Percentiles rank a stretch among this genome's conserved stretches.
phyloP scores from a whole-genome alignment of 164 flowering plant genomes.

The Umbilicus rupestris region DNA sequence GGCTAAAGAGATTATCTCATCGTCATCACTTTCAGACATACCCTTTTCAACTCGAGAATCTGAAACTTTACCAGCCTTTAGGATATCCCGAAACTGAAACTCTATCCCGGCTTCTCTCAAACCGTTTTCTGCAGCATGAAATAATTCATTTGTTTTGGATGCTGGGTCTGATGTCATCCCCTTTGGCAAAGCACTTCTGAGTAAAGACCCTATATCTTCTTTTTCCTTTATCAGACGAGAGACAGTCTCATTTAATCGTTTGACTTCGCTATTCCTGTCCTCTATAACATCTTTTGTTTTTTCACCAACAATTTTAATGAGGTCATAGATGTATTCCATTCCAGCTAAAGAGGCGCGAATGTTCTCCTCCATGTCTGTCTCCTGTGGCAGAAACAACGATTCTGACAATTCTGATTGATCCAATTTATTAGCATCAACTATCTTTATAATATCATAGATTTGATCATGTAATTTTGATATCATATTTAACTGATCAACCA shows the following conservation, averaged over 20 bases:
- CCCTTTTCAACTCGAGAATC: slow-evolving; percentile 21
- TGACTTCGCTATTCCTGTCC: slow-evolving; percentile 40
- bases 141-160: slow-evolving; percentile 48
- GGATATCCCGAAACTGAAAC: slow-evolving; percentile 35
- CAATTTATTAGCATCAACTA: slow-evolving; percentile 43
- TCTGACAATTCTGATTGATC: slow-evolving; percentile 62
- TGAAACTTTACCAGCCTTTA: slow-evolving; percentile 24
- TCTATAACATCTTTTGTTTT: slow-evolving; percentile 49
- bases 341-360: slow-evolving; percentile 69
- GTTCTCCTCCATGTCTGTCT: slow-evolving; percentile 73
- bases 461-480: slow-evolving; percentile 60
- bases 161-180: slow-evolving; percentile 38
- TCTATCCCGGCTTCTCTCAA: slow-evolving; percentile 68
- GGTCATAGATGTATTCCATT: slow-evolving; percentile 56
- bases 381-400: slow-evolving; percentile 70
- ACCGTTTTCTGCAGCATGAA: slow-evolving; percentile 82
- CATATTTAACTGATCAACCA: slow-evolving; percentile 61
- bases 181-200: slow-evolving; percentile 75
- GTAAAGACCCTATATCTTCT: slow-evolving; percentile 75
- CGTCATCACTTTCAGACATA: slow-evolving; percentile 32
- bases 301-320: slow-evolving; percentile 32
- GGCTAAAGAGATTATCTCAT: slow-evolving; percentile 78
- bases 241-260: slow-evolving; percentile 55
- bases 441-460: slow-evolving; percentile 40
- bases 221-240: slow-evolving; percentile 62